Percentiles rank a stretch among this genome's conserved stretches.
Conservation (phyloP, 805 yeast species). For the Yamadazyma olivae region DNA sequence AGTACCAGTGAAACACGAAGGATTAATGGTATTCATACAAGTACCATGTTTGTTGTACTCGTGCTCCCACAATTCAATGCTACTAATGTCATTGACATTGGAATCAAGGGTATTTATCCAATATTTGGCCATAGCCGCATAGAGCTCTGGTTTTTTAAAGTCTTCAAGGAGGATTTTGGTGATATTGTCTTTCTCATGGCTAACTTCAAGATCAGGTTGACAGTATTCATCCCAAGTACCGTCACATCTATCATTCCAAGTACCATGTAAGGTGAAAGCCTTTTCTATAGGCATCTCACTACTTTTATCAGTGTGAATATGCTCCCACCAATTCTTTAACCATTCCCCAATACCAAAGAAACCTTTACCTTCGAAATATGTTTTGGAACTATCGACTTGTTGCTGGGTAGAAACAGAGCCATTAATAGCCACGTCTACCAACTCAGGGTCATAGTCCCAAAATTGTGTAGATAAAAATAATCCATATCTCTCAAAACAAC, state of each 20-base stretch:
- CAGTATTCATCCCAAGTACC: constrained; percentile 83
- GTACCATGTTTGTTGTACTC: constrained; percentile 95
- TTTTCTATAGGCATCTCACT: constrained; percentile 26
- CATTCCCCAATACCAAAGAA: constrained; percentile 6
- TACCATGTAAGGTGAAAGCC: constrained; percentile 41
- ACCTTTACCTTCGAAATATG: constrained; percentile 3
- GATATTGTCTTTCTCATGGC: constrained; percentile 38
- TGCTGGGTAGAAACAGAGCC: constrained; percentile 1
- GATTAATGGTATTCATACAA: constrained; percentile 77
- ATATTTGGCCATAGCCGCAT: constrained; percentile 50
- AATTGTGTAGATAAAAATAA: constrained; percentile 84
- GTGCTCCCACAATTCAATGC: constrained; percentile 76
- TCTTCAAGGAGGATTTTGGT: constrained; percentile 26
- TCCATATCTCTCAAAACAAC: constrained; percentile 89
- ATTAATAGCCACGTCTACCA: constrained; percentile 3
- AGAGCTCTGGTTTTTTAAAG: constrained; percentile 49
- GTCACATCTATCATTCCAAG: constrained; percentile 58
- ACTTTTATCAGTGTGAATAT: constrained; percentile 5
- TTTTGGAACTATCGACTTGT: not conserved
- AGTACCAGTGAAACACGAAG: constrained; percentile 56
- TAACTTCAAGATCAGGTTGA: constrained; percentile 55
- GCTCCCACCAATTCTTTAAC: not conserved
- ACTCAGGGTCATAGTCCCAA: constrained; percentile 78
- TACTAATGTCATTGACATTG: constrained; percentile 58
- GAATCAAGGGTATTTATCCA: constrained; percentile 64